Evolutionary conservation across 345 rosid genomes (phyloP), one percentile per base, ranked within the genome.

Genomic region (Garcia nutans): DNA sequence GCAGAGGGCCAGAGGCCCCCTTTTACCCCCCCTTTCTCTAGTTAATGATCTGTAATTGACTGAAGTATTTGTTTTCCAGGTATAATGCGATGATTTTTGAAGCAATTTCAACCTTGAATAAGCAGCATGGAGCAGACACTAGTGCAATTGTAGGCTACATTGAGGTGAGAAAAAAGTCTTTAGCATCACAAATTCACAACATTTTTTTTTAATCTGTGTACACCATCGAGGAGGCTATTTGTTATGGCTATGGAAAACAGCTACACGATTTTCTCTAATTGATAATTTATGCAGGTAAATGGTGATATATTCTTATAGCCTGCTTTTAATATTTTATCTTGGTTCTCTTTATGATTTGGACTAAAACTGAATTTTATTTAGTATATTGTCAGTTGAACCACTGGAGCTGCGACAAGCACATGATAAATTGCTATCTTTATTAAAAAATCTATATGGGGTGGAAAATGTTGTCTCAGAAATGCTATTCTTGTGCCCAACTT

Each of bases 61-160:
- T 12, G 17, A 26, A 68, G 74, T 68, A 42, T 24, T 50, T 54
- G 16, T 42, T 72, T 76, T n/a, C 19, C 79, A 92, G 93, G 88
- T 89, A 87, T 73, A 83, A 88, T 77, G 85, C 84, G 54, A 61
- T 90, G 90, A 93, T 96, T 76, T 85, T 87, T 75, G 98, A 96
- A 88, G 99, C 99, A 16, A 78, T 96, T 75, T 41, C 87, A 70
- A 78, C 82, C 15, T 82, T 87, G 75, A 88, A 85, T 17, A 92
- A 91, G 72, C 84, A 89, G 23, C 83, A 83, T 79, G 97, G 97
- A 70, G 85, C 86, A 31, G 94, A 92, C 62, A 80, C 81, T 47
- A 79, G 86, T 79, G 89, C 89, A 55, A 91, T 96, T 76, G 71
- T 87, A 62, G 78, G 62, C 82, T 91, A 83, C 81, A 88, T 96